Base-by-base conservation (phyloP, 148 eudicot genomes). In the Dysphania ambrosioides region DNA sequence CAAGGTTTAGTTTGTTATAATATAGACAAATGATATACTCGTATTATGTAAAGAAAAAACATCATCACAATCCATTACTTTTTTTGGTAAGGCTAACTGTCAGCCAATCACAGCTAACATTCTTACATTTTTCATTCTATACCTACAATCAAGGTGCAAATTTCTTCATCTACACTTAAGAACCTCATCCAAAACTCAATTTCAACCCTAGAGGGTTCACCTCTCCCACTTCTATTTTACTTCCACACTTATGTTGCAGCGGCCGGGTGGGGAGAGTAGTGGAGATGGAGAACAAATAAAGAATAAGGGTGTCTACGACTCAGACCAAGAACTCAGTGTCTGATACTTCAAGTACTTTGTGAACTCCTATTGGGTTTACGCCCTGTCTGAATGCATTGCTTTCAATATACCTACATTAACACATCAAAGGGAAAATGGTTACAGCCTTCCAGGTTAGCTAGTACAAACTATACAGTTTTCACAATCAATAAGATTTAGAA, bases 331-430 rank as follows among this genome's bases (percentile, higher is more conserved):
- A 90, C 40, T 91, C 98, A 1, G 97, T 64, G 74, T 93, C 98
- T 30, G 97, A 82, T 40, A 91, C 86, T 82, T 94, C 98, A 62
- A 94, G 93, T 66, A 90, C 96, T 77, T 90, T 89, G 86, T 94
- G 98, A 49, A 84, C 40, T 18, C 98, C 97, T 35, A 94, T 90
- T 19, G 98, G 88, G 66, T 87, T 95, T 41, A 95, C 98, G 24
- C 96, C 97, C 68, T 85, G 79, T 57, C 91, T 85, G 87, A 95
- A 94, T 29, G 91, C 80, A 73, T 94, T 94, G 70, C 96, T 89
- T 82, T 91, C 98, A 27, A 94, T 91, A 70, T 94, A 94, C 93
- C 98, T 94, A 87, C 71, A 64, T 58, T 5, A 75, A 57, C 34
- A 58, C 40, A 41, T 56, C n/a, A 2, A 12, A 66, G 8, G 73